Conservation (phyloP, 306 rosid genomes). For the Nissolia schottii region DNA sequence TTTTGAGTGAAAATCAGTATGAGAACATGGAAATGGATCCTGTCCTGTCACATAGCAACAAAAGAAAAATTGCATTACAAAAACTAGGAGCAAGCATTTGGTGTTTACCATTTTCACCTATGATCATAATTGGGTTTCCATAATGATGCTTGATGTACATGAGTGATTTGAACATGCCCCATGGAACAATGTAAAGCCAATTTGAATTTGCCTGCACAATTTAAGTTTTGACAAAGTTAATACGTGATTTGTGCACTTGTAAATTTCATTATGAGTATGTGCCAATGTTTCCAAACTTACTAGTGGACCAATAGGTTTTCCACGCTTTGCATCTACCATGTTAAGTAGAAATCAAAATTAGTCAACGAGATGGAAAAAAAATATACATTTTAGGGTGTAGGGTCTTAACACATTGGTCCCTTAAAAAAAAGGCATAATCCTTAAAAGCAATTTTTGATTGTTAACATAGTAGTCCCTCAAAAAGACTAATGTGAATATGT, state of each 20-base stretch:
- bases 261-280: background rate
- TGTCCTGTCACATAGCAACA: background rate
- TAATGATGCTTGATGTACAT: conserved; percentile 67
- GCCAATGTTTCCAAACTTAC: conserved; percentile 36
- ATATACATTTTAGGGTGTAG: too few relatives aligned
- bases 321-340: conserved; percentile 67
- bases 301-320: conserved; percentile 73
- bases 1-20: too few relatives aligned
- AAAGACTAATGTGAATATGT: too few relatives aligned
- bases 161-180: conserved; percentile 89
- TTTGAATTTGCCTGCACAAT: conserved; percentile 62
- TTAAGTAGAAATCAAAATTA: conserved; percentile 4
- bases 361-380: background rate
- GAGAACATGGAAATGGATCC: too few relatives aligned
- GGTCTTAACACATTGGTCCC: too few relatives aligned
- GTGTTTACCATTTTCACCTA: conserved; percentile 78
- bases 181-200: conserved; percentile 95
- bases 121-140: conserved; percentile 70
- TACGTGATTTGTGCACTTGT: background rate
- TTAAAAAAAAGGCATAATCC: too few relatives aligned
- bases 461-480: too few relatives aligned
- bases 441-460: too few relatives aligned
- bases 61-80: background rate
- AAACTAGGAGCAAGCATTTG: background rate
- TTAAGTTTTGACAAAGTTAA: background rate